Conservation (phyloP, 805 yeast species). For the Candida alai region DNA sequence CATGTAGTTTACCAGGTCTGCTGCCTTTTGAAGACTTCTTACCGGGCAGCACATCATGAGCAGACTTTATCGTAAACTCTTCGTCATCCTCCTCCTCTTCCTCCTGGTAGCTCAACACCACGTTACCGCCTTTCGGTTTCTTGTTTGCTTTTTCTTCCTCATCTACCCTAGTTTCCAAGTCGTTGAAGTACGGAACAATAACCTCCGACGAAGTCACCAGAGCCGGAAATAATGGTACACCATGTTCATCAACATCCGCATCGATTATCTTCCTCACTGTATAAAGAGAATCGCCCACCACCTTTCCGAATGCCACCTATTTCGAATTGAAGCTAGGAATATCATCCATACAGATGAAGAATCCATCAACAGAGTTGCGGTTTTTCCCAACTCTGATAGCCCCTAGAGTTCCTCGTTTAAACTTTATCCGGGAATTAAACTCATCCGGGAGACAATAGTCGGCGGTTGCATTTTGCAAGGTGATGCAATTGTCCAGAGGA, state of each 20-base stretch:
- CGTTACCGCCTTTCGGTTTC: constrained; percentile 15
- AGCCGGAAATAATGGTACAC: constrained; percentile 50
- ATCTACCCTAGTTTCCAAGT: constrained; percentile 18
- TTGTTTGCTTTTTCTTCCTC: constrained; percentile 13
- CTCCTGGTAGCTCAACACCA: constrained; percentile 28
- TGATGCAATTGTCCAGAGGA: constrained; percentile 26
- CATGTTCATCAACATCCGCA: constrained; percentile 38
- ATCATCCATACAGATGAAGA: constrained; percentile 16
- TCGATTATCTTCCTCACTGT: constrained; percentile 48
- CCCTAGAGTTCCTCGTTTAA: constrained; percentile 6
- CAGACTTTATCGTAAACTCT: constrained; percentile 36
- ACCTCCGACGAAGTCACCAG: constrained; percentile 39
- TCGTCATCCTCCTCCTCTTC: constrained; percentile 35
- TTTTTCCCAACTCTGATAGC: constrained; percentile 7
- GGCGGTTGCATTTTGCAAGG: constrained; percentile 4
- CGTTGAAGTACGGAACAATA: constrained; percentile 47
- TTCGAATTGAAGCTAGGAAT: constrained; percentile 38
- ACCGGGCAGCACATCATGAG: constrained; percentile 28
- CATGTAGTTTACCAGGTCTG: too few relatives aligned
- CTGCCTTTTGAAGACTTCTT: too few relatives aligned
- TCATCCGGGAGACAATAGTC: constrained; percentile 31
- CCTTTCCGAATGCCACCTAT: constrained; percentile 52
- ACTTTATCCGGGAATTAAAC: constrained; percentile 48
- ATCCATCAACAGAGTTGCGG: constrained; percentile 23
- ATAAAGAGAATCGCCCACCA: constrained; percentile 51